Evolutionary conservation across 164 flowering plant species (phyloP), one percentile per base, ranked within the genome.

Genomic region (Stephania cephalantha): DNA sequence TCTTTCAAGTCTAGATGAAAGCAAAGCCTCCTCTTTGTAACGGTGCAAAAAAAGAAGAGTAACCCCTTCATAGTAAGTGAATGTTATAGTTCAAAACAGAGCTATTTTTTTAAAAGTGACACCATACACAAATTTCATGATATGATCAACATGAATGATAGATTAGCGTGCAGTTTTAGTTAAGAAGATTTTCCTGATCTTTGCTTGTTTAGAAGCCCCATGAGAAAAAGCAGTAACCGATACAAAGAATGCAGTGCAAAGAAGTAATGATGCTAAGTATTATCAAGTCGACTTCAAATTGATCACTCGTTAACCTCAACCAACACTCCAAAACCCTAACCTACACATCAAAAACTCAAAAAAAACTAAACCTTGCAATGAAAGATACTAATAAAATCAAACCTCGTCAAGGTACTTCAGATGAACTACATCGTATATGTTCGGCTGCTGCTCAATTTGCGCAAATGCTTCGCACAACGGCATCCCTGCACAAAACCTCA

Each of bases 401-500:
- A 95, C 99, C 99, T 95, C 97, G 3, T 95, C 99, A 71, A 81
- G 86, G 78, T 90, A 91, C 83, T 93, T 95, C 31, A 95, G 96
- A 79, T 91, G 96, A 46, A 95, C 99, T 61, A 90, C 98, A 77
- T 95, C 98, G 70, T 90, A 95, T 17, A 95, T 89, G 73, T 85
- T 90, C 6, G 97, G 97, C 75, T 90, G 92, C 76, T 95, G 95
- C 73, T 95, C 98, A n/a, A 93, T 90, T 63, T 92, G 97, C 13
- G 90, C 90, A 86, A 95, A 92, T 18, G 99, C 99, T 83, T 95
- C 97, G 42, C 90, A 90, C 31, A 95, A 91, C 0, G 99, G 98
- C 98, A 95, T 95, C 66, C 99, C 99, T 95, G 85, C 61, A 79
- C 9, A 71, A 75, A 70, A 79, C 6, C 79, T 9, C 55, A 72